Evolutionary conservation across 805 yeast genomes (phyloP), one percentile per base, ranked within the genome.

Genomic region (Monosporozyma siamensis): DNA sequence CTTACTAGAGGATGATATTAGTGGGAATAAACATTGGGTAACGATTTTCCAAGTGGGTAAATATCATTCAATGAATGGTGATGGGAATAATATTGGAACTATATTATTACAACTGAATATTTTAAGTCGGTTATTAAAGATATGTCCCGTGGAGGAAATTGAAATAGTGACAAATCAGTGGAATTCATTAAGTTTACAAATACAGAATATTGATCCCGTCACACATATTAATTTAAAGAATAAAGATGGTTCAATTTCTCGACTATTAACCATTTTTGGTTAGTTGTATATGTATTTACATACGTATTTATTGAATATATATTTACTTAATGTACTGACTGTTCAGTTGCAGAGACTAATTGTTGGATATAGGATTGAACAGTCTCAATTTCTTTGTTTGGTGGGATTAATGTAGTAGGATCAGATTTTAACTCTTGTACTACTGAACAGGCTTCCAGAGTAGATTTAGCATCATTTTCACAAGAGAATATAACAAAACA

Each of bases 21-120:
- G 14, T 17, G 24, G 32, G 10, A 14, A 37, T 6, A 26, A 22
- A 11, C 22, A 37, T 25, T 87, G 95, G 95, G 68, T 78, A 21
- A 76, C 84, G 1, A 76, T 82, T 47, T 81, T 79, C 52, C 95
- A 85, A 51, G 78, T 82, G 3, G 83, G 84, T 3, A 81, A 82
- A 59, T 72, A 58, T 58, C 53, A 62, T 25, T 68, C 75, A 15
- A 74, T 76, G 6, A 59, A 59, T 20, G 66, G 64, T 23, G 50
- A 63, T 22, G 66, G 61, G 34, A 57, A 57, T 2, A 70, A 72
- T 9, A 55, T 61, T 5, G 58, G 55, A 12, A 52, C 69, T 8
- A 45, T 80, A 20, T 51, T 63, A 18, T 60, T 69, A 38, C 90
- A 86, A 57, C 55, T 78, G 52, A 68, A 68, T 12, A 59, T 84